Conservation (phyloP, 306 rosid genomes). For the Pterocarpus macrocarpus region DNA sequence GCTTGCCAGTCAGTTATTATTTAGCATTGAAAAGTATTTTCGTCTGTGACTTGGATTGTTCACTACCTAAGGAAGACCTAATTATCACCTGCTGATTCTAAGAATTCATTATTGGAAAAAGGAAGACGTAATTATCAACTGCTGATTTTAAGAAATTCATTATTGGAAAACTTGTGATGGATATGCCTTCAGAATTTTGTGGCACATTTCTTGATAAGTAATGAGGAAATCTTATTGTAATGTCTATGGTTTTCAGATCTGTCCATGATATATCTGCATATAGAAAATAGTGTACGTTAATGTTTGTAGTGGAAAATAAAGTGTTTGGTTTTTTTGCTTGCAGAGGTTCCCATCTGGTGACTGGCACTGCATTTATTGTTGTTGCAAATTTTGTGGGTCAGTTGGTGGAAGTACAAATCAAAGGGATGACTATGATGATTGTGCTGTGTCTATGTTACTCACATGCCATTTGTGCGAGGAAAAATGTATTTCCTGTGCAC, state of each 20-base stretch:
- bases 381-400: conserved; percentile 90
- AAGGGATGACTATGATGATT: conserved; percentile 48
- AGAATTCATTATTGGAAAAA: conserved; percentile 12
- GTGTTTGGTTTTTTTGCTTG: conserved; percentile 45
- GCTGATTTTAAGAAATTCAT: conserved; percentile 25
- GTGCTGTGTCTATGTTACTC: conserved; percentile 50
- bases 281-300: conserved; percentile 25
- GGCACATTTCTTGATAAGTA: conserved; percentile 39
- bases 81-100: not conserved
- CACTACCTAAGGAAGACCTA: conserved; percentile 22
- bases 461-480: conserved; percentile 78
- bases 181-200: conserved; percentile 21
- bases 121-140: not conserved
- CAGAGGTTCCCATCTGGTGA: conserved; percentile 95
- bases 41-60: conserved; percentile 3
- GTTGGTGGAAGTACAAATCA: conserved; percentile 53
- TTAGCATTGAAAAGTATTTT: conserved; percentile 10
- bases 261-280: conserved; percentile 21
- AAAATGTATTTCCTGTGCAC: conserved; percentile 70
- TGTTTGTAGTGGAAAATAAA: conserved; percentile 35
- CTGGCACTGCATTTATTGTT: conserved; percentile 92
- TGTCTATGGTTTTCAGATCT: conserved; percentile 37
- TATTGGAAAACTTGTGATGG: conserved; percentile 35
- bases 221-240: conserved; percentile 26
- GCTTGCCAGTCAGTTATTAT: conserved; percentile 24